Evolutionary conservation across 495 filamentous ascomycete genomes (phyloP).

Genomic region (Penicillium steckii): DNA sequence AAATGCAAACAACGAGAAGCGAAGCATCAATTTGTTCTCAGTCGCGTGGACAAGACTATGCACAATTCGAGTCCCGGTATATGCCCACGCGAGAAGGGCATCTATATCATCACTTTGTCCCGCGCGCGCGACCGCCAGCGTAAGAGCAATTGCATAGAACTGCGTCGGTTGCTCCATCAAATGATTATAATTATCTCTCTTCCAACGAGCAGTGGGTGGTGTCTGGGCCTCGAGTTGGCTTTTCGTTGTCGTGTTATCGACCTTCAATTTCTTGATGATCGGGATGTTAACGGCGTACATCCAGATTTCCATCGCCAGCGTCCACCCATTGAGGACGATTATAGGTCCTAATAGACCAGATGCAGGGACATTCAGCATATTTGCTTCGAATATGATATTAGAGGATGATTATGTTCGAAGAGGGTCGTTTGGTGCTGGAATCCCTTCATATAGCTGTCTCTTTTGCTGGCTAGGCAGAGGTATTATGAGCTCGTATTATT

Average conservation of each 20-base stretch:
- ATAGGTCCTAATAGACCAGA: constrained; percentile 30
- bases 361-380: constrained; percentile 5
- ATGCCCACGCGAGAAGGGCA: constrained; percentile 18
- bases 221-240: constrained; percentile 17
- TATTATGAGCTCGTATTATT: not conserved
- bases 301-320: constrained; percentile 24
- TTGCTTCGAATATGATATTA: no score
- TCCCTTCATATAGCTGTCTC: not conserved
- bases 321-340: constrained; percentile 26
- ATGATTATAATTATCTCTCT: constrained; percentile 28
- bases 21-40: constrained; percentile 9
- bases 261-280: constrained; percentile 5
- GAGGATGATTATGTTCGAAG: no score
- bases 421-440: no score
- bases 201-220: constrained; percentile 25
- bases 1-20: constrained; percentile 15
- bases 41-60: constrained; percentile 24
- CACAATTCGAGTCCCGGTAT: constrained; percentile 19
- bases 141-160: constrained; percentile 26
- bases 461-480: not conserved
- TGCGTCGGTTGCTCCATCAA: constrained; percentile 30
- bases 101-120: constrained; percentile 9
- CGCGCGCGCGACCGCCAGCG: constrained; percentile 15
- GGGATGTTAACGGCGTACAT: constrained; percentile 23
- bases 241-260: constrained; percentile 7